Evolutionary conservation across 345 rosid genomes (phyloP), one percentile per base, ranked within the genome.

Genomic region (Gynandropsis gynandra): DNA sequence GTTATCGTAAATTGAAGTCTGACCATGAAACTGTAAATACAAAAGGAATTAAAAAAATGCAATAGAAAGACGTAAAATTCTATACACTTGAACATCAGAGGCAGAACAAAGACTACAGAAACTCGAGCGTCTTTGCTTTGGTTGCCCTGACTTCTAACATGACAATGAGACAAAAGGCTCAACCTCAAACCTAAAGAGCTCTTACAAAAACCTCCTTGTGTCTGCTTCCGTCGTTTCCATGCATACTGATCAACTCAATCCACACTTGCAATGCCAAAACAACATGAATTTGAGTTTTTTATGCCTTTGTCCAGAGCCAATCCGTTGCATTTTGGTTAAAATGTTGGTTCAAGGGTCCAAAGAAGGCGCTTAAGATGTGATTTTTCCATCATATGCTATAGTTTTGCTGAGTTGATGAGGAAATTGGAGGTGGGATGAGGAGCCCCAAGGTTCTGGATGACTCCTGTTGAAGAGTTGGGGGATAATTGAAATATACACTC

Each of bases 401-500:
- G 40, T 46, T 50, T 52, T n/a, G 59, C 50, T 12, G 64, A 46
- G 47, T 11, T 58, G 21, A 52, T 4, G 55, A 46, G 40, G 40
- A 36, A 50, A 54, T 65, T 58, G 21, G 59, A 37, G 9, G 64
- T 52, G 13, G 69, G 69, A 65, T 58, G 43, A 52, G 58, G 64
- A 40, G 64, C 60, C 46, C 54, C 70, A 52, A 46, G 54, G 46
- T 46, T 44, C 14, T 62, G 56, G 16, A 76, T 60, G 51, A 55
- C 47, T 58, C 54, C 58, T 13, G 56, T 66, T 34, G 85, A 68
- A 31, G 40, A 46, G 74, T 83, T 78, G 24, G 73, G 57, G 6
- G 78, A 62, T 35, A 67, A 63, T 61, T 72, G 87, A 40, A 65
- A 65, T 38, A 90, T 82, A 62, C 96, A 90, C 15, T 74, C 71